Percentiles rank a stretch among this genome's conserved stretches.
These are phyloP conservation scores for Collariella sp. DNA, from an alignment of 495 filamentous ascomycete genomes.

Conservation along the genomic window DNA sequence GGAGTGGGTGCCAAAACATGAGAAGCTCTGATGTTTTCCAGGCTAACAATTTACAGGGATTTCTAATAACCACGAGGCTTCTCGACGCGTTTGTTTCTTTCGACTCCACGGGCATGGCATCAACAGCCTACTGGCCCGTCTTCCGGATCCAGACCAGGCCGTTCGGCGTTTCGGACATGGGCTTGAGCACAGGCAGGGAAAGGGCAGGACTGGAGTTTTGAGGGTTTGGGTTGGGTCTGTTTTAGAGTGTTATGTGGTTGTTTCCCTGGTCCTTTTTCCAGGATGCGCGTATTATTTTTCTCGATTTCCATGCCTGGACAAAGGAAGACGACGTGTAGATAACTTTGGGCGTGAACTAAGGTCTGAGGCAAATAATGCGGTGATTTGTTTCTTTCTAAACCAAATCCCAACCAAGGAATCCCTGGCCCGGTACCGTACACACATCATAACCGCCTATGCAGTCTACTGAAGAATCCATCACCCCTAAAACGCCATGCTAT, in stretches of 20 bases:
- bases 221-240: background rate
- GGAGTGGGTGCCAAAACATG: constrained; percentile 31
- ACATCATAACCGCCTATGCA: too few relatives aligned
- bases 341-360: too few relatives aligned
- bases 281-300: too few relatives aligned
- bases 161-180: constrained; percentile 12
- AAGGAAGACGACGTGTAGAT: too few relatives aligned
- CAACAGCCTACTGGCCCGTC: background rate
- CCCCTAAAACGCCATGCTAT: constrained; percentile 12
- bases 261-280: too few relatives aligned
- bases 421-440: too few relatives aligned
- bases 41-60: constrained; percentile 9
- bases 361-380: too few relatives aligned
- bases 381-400: too few relatives aligned
- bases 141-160: background rate
- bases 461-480: too few relatives aligned
- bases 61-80: background rate
- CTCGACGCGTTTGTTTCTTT: background rate
- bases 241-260: background rate
- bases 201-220: background rate
- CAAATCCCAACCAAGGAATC: too few relatives aligned
- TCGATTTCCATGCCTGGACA: too few relatives aligned
- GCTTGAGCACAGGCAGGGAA: background rate
- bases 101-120: constrained; percentile 1
- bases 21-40: background rate